These are phyloP conservation scores for Camellia sinensis DNA, from an alignment of 148 eudicot species.

Conservation along the genomic window DNA sequence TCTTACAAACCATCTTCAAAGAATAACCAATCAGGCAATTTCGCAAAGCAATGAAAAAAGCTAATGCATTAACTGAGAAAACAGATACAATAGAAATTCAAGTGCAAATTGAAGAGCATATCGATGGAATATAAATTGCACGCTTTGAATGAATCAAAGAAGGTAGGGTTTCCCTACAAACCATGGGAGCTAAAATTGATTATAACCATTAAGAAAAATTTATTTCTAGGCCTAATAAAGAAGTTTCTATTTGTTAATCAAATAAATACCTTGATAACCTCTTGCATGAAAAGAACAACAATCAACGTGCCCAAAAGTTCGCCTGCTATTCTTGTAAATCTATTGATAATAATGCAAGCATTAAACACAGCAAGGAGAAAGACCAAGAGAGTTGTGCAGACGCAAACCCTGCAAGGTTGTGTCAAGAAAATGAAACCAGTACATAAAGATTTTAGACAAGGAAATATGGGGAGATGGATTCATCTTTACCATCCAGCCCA, in stretches of 20 bases:
- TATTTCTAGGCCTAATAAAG: neutral
- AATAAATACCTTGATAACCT: conserved; percentile 25
- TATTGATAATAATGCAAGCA: conserved; percentile 22
- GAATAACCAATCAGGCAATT: too few species aligned
- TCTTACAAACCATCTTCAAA: too few species aligned
- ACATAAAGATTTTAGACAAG: neutral
- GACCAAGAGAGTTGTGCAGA: conserved; percentile 23
- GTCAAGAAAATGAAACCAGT: neutral
- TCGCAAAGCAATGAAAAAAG: too few species aligned
- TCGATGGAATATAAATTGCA: too few species aligned
- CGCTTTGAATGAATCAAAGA: too few species aligned
- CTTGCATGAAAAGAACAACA: conserved; percentile 25
- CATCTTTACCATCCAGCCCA: conserved; percentile 5
- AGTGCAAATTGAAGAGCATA: too few species aligned
- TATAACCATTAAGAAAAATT: neutral
- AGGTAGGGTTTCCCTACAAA: too few species aligned
- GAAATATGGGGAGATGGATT: neutral
- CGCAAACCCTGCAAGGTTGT: conserved; percentile 24
- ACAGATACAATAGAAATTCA: too few species aligned
- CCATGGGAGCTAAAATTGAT: too few species aligned
- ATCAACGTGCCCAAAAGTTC: conserved; percentile 27
- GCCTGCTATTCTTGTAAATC: conserved; percentile 29
- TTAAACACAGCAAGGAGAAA: conserved; percentile 22
- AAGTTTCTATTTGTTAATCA: neutral
- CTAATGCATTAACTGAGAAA: too few species aligned